These are phyloP conservation scores for Melaleuca alternifolia DNA, from an alignment of 345 rosid genomes.

Conservation along the genomic window DNA sequence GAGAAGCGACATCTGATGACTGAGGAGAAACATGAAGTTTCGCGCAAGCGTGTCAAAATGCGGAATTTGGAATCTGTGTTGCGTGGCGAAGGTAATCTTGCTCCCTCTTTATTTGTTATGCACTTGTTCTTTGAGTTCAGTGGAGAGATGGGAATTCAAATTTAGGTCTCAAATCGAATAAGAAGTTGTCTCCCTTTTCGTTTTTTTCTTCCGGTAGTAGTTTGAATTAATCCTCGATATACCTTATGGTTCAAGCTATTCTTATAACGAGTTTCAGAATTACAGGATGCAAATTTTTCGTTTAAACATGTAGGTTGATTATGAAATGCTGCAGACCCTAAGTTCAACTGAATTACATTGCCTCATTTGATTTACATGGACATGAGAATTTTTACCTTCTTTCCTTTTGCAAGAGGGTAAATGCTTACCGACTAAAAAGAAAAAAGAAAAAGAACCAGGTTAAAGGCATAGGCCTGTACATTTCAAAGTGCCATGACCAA, in stretches of 20 bases:
- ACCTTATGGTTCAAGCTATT: background rate
- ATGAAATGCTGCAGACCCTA: background rate
- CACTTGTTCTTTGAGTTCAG: background rate
- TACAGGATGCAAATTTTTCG: background rate
- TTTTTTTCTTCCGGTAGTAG: background rate
- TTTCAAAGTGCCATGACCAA: background rate
- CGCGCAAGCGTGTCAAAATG: constrained; percentile 5
- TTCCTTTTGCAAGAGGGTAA: background rate
- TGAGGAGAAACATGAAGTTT: constrained; percentile 9
- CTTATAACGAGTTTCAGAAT: background rate
- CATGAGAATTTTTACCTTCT: background rate
- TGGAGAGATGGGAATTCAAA: background rate
- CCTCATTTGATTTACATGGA: background rate
- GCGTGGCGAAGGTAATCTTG: background rate
- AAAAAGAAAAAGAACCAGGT: background rate
- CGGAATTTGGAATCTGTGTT: constrained; percentile 6
- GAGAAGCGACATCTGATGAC: constrained; percentile 18
- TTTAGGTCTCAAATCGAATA: background rate
- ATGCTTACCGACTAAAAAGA: background rate
- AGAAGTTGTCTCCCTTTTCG: background rate
- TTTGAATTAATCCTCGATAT: background rate
- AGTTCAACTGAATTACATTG: background rate
- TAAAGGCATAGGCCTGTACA: background rate
- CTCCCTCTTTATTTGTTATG: background rate
- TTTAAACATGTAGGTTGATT: background rate